Base-by-base conservation (phyloP, 2,329 filamentous ascomycete species). In the Kalaharituber pfeilii region DNA sequence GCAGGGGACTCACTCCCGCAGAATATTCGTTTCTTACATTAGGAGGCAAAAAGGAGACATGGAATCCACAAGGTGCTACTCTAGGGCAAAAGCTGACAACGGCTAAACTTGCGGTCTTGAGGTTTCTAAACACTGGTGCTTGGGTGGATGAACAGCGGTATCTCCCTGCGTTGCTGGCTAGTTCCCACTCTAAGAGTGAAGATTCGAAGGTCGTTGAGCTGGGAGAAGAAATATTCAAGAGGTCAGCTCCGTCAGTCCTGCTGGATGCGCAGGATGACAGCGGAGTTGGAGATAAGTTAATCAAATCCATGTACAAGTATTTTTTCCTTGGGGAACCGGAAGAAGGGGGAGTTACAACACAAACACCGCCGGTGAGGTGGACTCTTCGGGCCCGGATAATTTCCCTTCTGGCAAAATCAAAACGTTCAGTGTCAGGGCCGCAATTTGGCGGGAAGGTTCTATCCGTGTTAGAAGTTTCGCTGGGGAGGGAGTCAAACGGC, bases 151-250 rank as follows among this genome's bases (percentile, higher is more conserved):
- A 79, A 0, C 85, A 96, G 65, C 80, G 87, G 28, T 86, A 95
- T 62, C 67, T 95, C 11, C 83, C 89, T 0, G 83, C 86, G 0
- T 69, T 96, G 1, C 87, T 84, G 65, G 87, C 88, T 4, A 82
- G 86, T 25, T 81, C 86, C 0, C 88, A 88, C 67, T 72, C 80
- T 1, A 91, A 20, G 5, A 47, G 13, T 20, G 42, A 47, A 4
- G 6, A 95, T 60, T 86, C 81, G 30, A 78, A 82, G 7, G 80
- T 95, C 33, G 80, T 84, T 9, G 79, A 83, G n/a, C 71, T 86
- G n/a, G 89, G 85, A 0, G 86, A 95, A 54, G 87, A 94, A 62
- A 78, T 93, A 50, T 69, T 96, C 60, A 98, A 95, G 68, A 76
- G 88, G 60, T 83, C 78, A 27, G 75, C 73, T 26, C 71, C 77